These are phyloP conservation scores for Petunia hybrid DNA, from an alignment of 305 asterid species.

Conservation along the genomic window DNA sequence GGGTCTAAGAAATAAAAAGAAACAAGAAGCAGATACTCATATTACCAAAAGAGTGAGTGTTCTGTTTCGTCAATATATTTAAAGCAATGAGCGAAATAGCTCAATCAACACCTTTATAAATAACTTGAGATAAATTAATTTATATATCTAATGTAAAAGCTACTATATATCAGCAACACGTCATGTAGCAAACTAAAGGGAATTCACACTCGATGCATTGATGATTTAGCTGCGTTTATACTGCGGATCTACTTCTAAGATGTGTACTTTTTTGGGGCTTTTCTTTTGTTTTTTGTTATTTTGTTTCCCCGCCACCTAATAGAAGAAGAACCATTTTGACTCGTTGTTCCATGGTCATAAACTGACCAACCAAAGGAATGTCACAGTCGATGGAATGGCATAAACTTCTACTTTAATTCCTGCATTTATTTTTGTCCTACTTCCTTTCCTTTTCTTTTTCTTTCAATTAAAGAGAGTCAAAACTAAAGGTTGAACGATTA, in stretches of 20 bases:
- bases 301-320: too few species aligned
- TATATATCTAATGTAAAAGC: neutral
- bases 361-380: constrained; percentile 23
- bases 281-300: too few species aligned
- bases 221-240: constrained; percentile 21
- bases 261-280: constrained; percentile 3
- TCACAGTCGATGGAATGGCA: neutral
- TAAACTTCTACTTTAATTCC: neutral
- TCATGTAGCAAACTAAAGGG: neutral
- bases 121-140: neutral
- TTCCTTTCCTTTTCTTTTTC: neutral
- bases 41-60: too few species aligned
- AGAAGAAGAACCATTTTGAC: too few species aligned
- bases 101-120: neutral
- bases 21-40: too few species aligned
- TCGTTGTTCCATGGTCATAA: neutral
- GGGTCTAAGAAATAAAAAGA: too few species aligned
- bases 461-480: neutral
- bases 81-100: neutral
- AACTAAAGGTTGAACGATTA: constrained; percentile 3
- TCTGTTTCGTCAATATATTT: too few species aligned
- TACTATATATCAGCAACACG: neutral
- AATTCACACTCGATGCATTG: constrained; percentile 11
- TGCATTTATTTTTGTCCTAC: neutral
- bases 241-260: neutral